Conservation (phyloP, 768 basidiomycete genomes). For the Tulasnella sp. region DNA sequence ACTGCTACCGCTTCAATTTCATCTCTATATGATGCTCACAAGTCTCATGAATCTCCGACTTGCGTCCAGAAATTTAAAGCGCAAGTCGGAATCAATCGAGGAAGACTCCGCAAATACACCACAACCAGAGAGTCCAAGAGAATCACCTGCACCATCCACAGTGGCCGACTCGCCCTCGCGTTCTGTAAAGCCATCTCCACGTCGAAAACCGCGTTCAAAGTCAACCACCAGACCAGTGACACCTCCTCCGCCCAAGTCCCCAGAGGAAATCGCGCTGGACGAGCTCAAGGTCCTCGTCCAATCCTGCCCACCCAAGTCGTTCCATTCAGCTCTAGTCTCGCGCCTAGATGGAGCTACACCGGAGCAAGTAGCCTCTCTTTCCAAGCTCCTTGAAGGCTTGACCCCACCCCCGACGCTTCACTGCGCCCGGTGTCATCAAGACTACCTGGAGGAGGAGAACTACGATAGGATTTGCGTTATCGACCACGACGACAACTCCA, state of each 20-base stretch:
- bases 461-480: slow-evolving; percentile 21
- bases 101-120: not conserved
- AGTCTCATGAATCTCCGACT: not conserved
- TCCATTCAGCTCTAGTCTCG: slow-evolving; percentile 9
- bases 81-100: slow-evolving; percentile 12
- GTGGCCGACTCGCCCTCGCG: slow-evolving; percentile 9
- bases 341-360: slow-evolving; percentile 14
- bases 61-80: slow-evolving; percentile 15
- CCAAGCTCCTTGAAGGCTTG: slow-evolving; percentile 7
- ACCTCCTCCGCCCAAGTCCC: not conserved
- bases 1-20: not conserved
- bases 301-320: slow-evolving; percentile 16
- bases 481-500: slow-evolving; percentile 23
- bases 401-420: slow-evolving; percentile 18
- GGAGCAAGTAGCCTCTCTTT: slow-evolving; percentile 15
- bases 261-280: slow-evolving; percentile 6
- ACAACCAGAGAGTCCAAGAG: not conserved
- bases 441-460: slow-evolving; percentile 25
- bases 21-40: not conserved
- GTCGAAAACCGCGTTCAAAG: not conserved
- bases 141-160: not conserved
- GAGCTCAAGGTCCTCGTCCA: not conserved
- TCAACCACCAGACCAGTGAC: not conserved
- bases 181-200: not conserved
- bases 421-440: slow-evolving; percentile 22